phyloP scores from a whole-genome alignment of 331 rosid species.

The Stylosanthes scabra region DNA sequence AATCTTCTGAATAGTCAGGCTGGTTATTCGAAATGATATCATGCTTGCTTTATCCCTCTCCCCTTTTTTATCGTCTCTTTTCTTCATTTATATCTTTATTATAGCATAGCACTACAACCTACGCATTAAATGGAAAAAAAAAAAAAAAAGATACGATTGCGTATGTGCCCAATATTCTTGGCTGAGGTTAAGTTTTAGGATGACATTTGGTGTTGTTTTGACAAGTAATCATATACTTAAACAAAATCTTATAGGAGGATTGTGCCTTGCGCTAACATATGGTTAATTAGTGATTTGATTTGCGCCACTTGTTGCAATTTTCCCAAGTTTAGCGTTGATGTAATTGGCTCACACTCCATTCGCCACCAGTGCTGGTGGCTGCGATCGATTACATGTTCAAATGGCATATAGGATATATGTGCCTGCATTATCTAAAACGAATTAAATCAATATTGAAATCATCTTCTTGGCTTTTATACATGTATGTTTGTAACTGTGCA shows the following conservation, averaged over 20 bases:
- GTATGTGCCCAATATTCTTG: conserved; percentile 6
- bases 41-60: conserved; percentile 2
- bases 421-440: not conserved
- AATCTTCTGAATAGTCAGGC: too few relatives aligned
- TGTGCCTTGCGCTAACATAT: too few relatives aligned
- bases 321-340: conserved; percentile 12
- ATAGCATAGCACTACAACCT: conserved; percentile 25
- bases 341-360: not conserved
- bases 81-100: conserved; percentile 29
- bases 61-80: conserved; percentile 22
- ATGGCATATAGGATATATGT: not conserved
- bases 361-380: not conserved
- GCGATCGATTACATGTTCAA: conserved; percentile 31
- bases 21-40: too few relatives aligned
- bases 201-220: conserved; percentile 34
- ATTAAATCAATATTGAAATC: conserved; percentile 12
- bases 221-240: conserved; percentile 29
- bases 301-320: not conserved
- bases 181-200: conserved; percentile 1
- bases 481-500: too few relatives aligned
- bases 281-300: not conserved
- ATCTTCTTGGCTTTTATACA: too few relatives aligned
- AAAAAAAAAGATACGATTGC: conserved; percentile 13
- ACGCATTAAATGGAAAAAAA: not conserved
- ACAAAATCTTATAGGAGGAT: conserved; percentile 19